Conservation (phyloP, 495 filamentous ascomycete genomes). For the Hypoxylon cercidicola region DNA sequence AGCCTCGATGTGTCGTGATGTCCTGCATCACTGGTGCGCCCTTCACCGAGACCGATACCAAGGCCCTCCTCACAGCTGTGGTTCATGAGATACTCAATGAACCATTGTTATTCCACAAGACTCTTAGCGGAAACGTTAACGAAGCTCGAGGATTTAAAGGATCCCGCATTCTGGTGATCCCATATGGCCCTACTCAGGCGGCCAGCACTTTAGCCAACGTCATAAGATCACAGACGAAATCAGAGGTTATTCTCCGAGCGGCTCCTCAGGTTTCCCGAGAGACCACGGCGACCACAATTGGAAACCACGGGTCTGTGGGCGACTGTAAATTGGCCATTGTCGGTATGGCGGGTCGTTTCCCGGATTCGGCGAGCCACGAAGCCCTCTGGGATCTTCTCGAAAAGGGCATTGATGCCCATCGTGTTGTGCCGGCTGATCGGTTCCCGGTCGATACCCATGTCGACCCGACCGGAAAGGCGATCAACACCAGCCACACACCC, state of each 20-base stretch:
- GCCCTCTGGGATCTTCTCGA: slow-evolving; percentile 78
- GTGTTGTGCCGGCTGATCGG: slow-evolving; percentile 73
- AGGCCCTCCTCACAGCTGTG: slow-evolving; percentile 60
- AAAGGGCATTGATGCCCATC: slow-evolving; percentile 70
- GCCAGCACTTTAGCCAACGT: slow-evolving; percentile 54
- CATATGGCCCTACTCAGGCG: slow-evolving; percentile 63
- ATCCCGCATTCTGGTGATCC: slow-evolving; percentile 60
- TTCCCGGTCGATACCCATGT: slow-evolving; percentile 83
- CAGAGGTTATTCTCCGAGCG: slow-evolving; percentile 53
- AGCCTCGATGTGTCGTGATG: slow-evolving; percentile 65
- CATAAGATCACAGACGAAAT: slow-evolving; percentile 51
- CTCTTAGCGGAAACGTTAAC: slow-evolving; percentile 64
- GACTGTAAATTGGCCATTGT: slow-evolving; percentile 72
- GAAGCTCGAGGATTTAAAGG: slow-evolving; percentile 51
- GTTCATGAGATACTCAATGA: slow-evolving; percentile 69
- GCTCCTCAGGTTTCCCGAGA: slow-evolving; percentile 48
- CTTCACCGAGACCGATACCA: slow-evolving; percentile 57
- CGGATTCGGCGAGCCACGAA: slow-evolving; percentile 71
- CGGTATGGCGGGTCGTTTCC: slow-evolving; percentile 80
- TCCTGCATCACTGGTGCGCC: slow-evolving; percentile 65
- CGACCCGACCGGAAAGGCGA: slow-evolving; percentile 76
- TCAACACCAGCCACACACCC: slow-evolving; percentile 84
- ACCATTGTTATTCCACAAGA: slow-evolving; percentile 66
- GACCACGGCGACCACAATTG: slow-evolving; percentile 46
- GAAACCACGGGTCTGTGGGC: slow-evolving; percentile 55